phyloP scores from a whole-genome alignment of 2,329 filamentous ascomycete species.

The Hansfordia pulvinata region DNA sequence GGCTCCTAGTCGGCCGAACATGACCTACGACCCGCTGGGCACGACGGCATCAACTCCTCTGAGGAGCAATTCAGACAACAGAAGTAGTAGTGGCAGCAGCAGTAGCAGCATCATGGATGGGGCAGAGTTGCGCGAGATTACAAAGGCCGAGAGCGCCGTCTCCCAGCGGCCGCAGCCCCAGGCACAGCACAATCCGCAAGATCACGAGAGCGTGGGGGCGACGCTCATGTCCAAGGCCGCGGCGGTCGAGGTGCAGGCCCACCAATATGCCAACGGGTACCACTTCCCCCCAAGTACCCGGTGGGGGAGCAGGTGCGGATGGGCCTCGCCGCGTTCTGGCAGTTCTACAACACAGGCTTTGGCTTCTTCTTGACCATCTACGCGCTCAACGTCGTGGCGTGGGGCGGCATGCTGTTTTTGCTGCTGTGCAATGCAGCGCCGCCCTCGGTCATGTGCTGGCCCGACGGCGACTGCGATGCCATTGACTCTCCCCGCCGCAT shows the following conservation, averaged over 20 bases:
- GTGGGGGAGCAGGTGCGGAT: conserved; percentile 45
- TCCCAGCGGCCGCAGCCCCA: too few species aligned
- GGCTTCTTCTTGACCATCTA: conserved; percentile 72
- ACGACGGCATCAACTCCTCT: too few species aligned
- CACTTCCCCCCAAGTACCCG: conserved; percentile 50
- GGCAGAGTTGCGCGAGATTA: too few species aligned
- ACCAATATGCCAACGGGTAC: conserved; percentile 45
- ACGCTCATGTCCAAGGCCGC: conserved; percentile 19
- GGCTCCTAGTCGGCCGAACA: too few species aligned
- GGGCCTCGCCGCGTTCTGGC: conserved; percentile 49
- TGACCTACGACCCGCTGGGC: conserved; percentile 1
- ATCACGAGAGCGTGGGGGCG: conserved; percentile 9
- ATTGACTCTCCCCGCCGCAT: conserved; percentile 64
- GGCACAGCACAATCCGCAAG: conserved; percentile 5
- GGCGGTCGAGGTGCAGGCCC: conserved; percentile 7
- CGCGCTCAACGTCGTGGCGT: conserved; percentile 70
- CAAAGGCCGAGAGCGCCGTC: too few species aligned
- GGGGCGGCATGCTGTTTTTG: conserved; percentile 85
- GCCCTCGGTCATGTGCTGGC: conserved; percentile 57
- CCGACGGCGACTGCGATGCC: conserved; percentile 49
- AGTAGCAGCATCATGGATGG: too few species aligned
- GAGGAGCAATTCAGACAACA: too few species aligned
- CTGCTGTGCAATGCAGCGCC: conserved; percentile 64
- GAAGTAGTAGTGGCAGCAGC: too few species aligned
- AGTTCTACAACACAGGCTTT: conserved; percentile 60